phyloP scores from a whole-genome alignment of 805 yeast species.

The Brettanomyces bruxellensis region DNA sequence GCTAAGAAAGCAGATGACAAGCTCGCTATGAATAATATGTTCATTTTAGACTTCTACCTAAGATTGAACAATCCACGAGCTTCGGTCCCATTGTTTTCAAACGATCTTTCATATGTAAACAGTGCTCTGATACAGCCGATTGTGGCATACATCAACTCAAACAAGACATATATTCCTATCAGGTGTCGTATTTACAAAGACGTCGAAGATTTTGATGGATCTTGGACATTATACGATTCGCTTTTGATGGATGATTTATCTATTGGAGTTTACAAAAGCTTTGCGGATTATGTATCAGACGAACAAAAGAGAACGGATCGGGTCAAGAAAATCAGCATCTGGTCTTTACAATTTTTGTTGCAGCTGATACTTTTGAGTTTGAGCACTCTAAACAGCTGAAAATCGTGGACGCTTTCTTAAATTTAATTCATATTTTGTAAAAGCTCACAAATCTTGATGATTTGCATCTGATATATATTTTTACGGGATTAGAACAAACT shows the following conservation, averaged over 20 bases:
- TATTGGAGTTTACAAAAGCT: constrained; percentile 82
- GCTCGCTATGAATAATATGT: constrained; percentile 17
- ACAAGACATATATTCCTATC: constrained; percentile 83
- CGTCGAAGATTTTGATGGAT: constrained; percentile 80
- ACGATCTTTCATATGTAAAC: constrained; percentile 86
- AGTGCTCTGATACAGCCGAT: constrained; percentile 90
- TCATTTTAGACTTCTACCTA: constrained; percentile 72
- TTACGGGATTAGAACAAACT: too few relatives aligned
- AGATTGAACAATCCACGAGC: constrained; percentile 84
- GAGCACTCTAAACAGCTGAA: constrained; percentile 37
- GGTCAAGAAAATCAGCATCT: constrained; percentile 78
- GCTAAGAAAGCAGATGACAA: constrained; percentile 1
- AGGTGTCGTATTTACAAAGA: constrained; percentile 74
- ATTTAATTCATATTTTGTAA: too few relatives aligned
- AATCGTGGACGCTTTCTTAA: too few relatives aligned
- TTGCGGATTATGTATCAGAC: constrained; percentile 81
- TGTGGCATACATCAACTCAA: constrained; percentile 88
- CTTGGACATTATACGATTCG: constrained; percentile 94
- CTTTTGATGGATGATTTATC: constrained; percentile 85
- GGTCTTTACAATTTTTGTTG: constrained; percentile 80
- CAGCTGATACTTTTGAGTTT: constrained; percentile 79
- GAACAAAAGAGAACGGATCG: constrained; percentile 69
- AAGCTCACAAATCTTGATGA: too few relatives aligned
- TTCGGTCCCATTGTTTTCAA: constrained; percentile 74
- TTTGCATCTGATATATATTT: too few relatives aligned